Evolutionary conservation across 2,329 filamentous ascomycete species (phyloP), one percentile per base, ranked within the genome.

Genomic region (Alternaria sp.): DNA sequence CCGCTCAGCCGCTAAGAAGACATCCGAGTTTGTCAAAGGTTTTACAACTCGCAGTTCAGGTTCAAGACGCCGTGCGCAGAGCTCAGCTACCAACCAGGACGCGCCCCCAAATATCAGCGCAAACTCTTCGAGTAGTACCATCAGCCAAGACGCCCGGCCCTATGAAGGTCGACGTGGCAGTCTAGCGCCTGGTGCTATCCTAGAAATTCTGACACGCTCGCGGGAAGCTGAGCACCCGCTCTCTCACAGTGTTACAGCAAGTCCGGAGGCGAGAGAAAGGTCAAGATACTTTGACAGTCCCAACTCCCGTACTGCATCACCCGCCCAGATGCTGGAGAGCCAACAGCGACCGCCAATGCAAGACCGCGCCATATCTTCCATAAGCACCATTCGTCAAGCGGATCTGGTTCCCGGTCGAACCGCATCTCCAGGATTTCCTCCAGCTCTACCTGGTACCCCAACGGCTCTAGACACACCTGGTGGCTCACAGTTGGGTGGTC

Each of bases 181-280:
- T 71, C 73, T 90, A 50, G 83, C 85, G 54, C 86, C 85, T 6
- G 87, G 89, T 60, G 87, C 90, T 63, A 81, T 87, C n/a, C 80
- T 82, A 55, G 82, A 85, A 30, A 82, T 84, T 6, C 75, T 87
- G 44, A 84, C 84, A 63, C 78, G 82, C 50, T 84, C 83, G 46
- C 79, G 83, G 70, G 84, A 86, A 56, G 80, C 82, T 53, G 90
- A 93, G 57, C 92, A 95, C 76, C 92, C 92, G 20, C 81, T 95
- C 45, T 88, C 92, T 18, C 90, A 92, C 70, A 94, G 91, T 75
- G 86, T 92, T 53, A 89, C 88, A 37, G 91, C 87, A 18, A 92
- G 89, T 73, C 92, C 91, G 1, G 87, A 90, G 51, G 79, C 82
- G 14, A 77, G 67, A 46, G 78, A 81, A 47, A 69, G 73, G 37